phyloP scores from a whole-genome alignment of 805 yeast species.

The Metschnikowia santaceciliae region DNA sequence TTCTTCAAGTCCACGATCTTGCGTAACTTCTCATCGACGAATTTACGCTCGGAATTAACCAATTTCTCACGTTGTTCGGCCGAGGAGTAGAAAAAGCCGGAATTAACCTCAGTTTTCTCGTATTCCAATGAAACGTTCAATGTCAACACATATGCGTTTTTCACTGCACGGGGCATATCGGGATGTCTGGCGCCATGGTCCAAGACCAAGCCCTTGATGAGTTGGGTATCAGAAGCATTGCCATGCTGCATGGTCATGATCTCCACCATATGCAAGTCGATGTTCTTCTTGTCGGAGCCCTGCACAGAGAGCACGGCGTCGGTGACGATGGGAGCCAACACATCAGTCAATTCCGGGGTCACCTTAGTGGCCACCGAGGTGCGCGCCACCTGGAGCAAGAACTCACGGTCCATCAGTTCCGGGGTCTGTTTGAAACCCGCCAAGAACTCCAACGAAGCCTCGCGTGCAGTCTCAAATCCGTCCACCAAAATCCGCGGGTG shows the following conservation, averaged over 20 bases:
- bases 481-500: constrained; percentile 94
- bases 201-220: constrained; percentile 84
- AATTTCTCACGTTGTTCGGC: constrained; percentile 96
- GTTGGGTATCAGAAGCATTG: constrained; percentile 74
- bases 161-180: constrained; percentile 90
- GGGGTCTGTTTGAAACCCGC: constrained; percentile 57
- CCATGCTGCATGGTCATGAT: constrained; percentile 98
- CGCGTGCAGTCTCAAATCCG: constrained; percentile 90
- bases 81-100: constrained; percentile 88
- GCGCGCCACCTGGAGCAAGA: constrained; percentile 86
- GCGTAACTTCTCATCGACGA: constrained; percentile 88
- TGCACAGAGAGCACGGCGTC: constrained; percentile 88
- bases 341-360: constrained; percentile 66
- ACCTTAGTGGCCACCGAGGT: constrained; percentile 88
- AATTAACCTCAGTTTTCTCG: constrained; percentile 96
- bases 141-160: constrained; percentile 80
- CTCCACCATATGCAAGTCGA: constrained; percentile 96
- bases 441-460: constrained; percentile 64
- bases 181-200: constrained; percentile 99
- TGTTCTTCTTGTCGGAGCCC: constrained; percentile 40
- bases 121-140: constrained; percentile 93
- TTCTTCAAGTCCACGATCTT: constrained; percentile 92
- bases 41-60: constrained; percentile 88
- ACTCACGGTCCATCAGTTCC: constrained; percentile 71
- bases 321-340: constrained; percentile 89